Percentiles rank a stretch among this genome's conserved stretches.
phyloP scores from a whole-genome alignment of 106 monocot genomes.

The Platanthera zijinensis region DNA sequence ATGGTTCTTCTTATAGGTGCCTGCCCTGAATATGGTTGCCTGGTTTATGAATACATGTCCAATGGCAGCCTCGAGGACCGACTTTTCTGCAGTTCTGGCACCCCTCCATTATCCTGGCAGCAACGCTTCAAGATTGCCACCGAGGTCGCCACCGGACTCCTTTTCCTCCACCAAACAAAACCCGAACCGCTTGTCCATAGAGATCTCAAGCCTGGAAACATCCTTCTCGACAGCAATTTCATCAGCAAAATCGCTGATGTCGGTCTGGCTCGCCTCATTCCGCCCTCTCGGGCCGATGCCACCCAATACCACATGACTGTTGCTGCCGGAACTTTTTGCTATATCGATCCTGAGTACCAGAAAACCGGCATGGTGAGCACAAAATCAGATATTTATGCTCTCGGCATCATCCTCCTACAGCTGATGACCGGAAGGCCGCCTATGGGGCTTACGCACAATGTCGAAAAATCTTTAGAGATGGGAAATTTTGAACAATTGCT shows the following conservation, averaged over 20 bases:
- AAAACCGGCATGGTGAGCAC: slow-evolving; percentile 51
- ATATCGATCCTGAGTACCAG: slow-evolving; percentile 77
- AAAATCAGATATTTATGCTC: slow-evolving; percentile 56
- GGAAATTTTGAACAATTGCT: slow-evolving; percentile 28
- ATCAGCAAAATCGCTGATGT: slow-evolving; percentile 64
- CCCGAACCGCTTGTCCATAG: slow-evolving; percentile 66
- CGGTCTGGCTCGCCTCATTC: slow-evolving; percentile 51
- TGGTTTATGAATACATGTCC: slow-evolving; percentile 61
- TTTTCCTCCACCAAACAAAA: slow-evolving; percentile 59
- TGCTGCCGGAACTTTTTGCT: slow-evolving; percentile 59
- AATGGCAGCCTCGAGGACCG: slow-evolving; percentile 69
- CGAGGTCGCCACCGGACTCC: slow-evolving; percentile 46
- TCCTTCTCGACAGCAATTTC: slow-evolving; percentile 49
- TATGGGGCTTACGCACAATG: slow-evolving; percentile 40
- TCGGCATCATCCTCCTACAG: slow-evolving; percentile 59
- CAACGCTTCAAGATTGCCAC: slow-evolving; percentile 56
- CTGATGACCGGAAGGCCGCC: slow-evolving; percentile 40
- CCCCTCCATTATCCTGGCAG: slow-evolving; percentile 44
- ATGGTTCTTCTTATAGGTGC: slow-evolving; percentile 68
- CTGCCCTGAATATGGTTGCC: slow-evolving; percentile 64
- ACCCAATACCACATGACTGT: slow-evolving; percentile 48
- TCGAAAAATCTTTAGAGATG: slow-evolving; percentile 28
- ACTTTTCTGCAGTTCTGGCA: slow-evolving; percentile 26
- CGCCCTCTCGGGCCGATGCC: slow-evolving; percentile 12
- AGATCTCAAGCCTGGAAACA: slow-evolving; percentile 63